A percentile compares a stretch with the other conserved stretches of the same genome.
These are phyloP conservation scores for Neurospora sp. DNA, from an alignment of 495 filamentous ascomycete species.

Conservation along the genomic window DNA sequence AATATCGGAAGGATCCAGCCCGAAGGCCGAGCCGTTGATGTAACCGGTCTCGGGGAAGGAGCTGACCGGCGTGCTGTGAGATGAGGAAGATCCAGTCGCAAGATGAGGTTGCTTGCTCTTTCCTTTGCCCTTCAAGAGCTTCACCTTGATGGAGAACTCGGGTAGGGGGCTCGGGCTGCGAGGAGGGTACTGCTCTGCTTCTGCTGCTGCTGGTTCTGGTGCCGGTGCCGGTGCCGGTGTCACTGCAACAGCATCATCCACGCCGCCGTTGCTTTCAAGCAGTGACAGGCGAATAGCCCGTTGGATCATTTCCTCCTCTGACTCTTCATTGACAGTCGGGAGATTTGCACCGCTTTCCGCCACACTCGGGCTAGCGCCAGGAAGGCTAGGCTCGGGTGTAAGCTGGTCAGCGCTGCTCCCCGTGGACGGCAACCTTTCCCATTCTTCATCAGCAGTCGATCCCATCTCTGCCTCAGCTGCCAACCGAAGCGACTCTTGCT, in stretches of 20 bases:
- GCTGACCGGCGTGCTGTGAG: slow-evolving; percentile 16
- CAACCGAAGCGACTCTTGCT: slow-evolving; percentile 48
- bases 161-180: background rate
- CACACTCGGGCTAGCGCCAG: slow-evolving; percentile 25
- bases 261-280: slow-evolving; percentile 35
- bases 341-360: slow-evolving; percentile 3
- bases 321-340: slow-evolving; percentile 26
- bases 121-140: slow-evolving; percentile 24
- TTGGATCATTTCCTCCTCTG: slow-evolving; percentile 59
- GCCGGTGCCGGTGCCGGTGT: background rate
- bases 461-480: slow-evolving; percentile 38
- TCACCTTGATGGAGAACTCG: slow-evolving; percentile 45
- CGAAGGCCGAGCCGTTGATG: background rate
- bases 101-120: slow-evolving; percentile 24
- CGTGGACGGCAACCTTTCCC: slow-evolving; percentile 37
- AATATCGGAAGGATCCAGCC: background rate
- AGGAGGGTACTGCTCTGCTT: slow-evolving; percentile 21
- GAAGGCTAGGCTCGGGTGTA: slow-evolving; percentile 42
- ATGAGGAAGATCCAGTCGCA: slow-evolving; percentile 28
- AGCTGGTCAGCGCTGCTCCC: slow-evolving; percentile 34
- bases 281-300: slow-evolving; percentile 73
- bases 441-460: slow-evolving; percentile 31
- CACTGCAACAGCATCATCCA: slow-evolving; percentile 24
- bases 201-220: background rate
- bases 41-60: background rate